Evolutionary conservation across 345 rosid species (phyloP), one percentile per base, ranked within the genome.

Genomic region (Kernera saxatilis): DNA sequence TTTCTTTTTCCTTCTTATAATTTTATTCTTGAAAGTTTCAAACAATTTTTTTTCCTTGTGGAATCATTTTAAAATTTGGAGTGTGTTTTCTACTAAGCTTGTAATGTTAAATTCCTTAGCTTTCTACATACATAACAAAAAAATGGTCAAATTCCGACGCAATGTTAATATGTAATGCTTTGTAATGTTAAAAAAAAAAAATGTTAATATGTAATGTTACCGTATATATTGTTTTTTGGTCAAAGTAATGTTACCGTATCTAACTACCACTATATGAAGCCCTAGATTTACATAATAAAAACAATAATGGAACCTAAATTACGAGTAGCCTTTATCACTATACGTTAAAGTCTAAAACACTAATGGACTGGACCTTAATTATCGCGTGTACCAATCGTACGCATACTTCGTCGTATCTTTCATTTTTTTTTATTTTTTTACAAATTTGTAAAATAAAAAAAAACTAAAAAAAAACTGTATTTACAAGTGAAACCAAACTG

Each of bases 281-380:
- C n/a, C n/a, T n/a, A n/a, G 43, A 21, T 12, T 46, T 32, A 30
- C 44, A 30, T 4, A 36, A 12, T 18, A 39, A 40, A 53, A 44
- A 53, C 14, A 40, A 18, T 11, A 54, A 41, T 5, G 30, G 33
- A 40, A 48, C 59, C 13, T 46, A 69, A 58, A 12, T 25, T 35
- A 70, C 48, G 46, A 50, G 39, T 52, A 35, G 51, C 37, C 53
- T 61, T 61, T 29, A 37, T 61, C 62, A 41, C 62, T 40, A 51
- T 21, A 50, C 44, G 69, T 10, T 37, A 61, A 41, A 51, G 18
- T 37, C 27, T 19, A 56, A 44, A 48, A 36, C 57, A 57, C 8
- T 26, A 11, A 29, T 55, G 61, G 61, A 33, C 22, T 64, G 77
- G 71, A 73, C 65, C 73, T 43, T 17, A n/a, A n/a, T n/a, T n/a